phyloP scores from a whole-genome alignment of 2,329 filamentous ascomycete genomes.

The Diaporthe batatas region DNA sequence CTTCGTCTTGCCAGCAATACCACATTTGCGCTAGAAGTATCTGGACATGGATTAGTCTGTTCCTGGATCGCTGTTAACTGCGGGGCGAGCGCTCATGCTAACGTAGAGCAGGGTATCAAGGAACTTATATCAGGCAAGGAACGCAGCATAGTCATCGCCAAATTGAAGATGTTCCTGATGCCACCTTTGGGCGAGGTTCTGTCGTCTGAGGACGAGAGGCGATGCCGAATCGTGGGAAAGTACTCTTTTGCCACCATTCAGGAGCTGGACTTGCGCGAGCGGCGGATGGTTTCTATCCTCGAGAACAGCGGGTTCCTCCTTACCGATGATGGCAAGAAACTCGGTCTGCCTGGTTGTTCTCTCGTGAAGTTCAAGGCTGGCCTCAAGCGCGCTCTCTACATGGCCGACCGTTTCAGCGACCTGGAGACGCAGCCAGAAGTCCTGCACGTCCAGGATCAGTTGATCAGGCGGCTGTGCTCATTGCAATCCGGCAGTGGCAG shows the following conservation, averaged over 20 bases:
- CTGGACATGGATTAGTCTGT: not conserved
- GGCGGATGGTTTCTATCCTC: constrained; percentile 37
- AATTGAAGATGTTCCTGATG: constrained; percentile 14
- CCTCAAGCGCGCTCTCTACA: constrained; percentile 30
- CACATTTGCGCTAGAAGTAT: not conserved
- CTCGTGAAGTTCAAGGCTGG: constrained; percentile 38
- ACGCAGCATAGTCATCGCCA: constrained; percentile 36
- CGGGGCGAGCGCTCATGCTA: not conserved
- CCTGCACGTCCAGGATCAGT: not conserved
- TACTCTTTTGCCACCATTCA: constrained; percentile 35
- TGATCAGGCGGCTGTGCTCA: not conserved
- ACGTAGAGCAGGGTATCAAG: constrained; percentile 17
- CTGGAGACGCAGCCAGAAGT: constrained; percentile 20
- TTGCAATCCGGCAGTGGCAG: not conserved
- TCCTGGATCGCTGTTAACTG: not conserved
- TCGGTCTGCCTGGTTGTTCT: constrained; percentile 18
- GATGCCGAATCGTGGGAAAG: constrained; percentile 18
- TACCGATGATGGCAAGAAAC: constrained; percentile 4
- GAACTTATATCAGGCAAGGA: constrained; percentile 16
- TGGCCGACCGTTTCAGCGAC: constrained; percentile 35
- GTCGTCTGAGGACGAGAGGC: constrained; percentile 31
- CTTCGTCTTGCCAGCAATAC: not conserved
- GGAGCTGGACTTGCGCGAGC: constrained; percentile 38
- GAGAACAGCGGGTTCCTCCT: constrained; percentile 37
- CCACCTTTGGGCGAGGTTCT: constrained; percentile 29